Evolutionary conservation across 352 stramenopile genomes (phyloP), one percentile per base, ranked within the genome.

Genomic region (Albugo candida): DNA sequence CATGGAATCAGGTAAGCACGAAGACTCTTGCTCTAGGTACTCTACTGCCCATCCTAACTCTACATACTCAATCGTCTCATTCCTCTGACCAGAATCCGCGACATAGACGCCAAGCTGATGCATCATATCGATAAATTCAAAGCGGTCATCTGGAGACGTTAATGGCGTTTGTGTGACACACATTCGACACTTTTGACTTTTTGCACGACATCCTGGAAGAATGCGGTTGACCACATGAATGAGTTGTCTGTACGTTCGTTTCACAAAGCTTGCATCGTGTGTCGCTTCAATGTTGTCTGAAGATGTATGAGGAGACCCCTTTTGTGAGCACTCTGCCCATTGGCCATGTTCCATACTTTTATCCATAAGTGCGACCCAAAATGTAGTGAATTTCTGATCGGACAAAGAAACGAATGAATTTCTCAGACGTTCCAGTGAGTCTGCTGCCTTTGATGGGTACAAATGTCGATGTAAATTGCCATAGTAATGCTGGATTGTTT

Each of bases 1-100:
- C 51, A 88, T 69, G 41, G 71, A 67, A 6, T 60, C 66, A 14
- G 75, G 65, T 17, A 88, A 63, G 8, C 24, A 31, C 11, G 52
- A 58, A 1, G 71, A 65, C 56, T 78, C 72, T 44, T 78, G 64
- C 45, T 88, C 67, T 61, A 83, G 74, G 56, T 88, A 88, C 51
- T 84, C 67, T 13, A 88, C 60, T 1, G 75, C 68, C 75, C 75
- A 88, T 5, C 75, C 72, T 14, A 73, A 65, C 35, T 88, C 75
- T 18, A 70, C 57, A 6, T 35, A 19, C n/a, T 51, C 52, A 35
- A 8, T 18, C 14, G 14, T 2, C 5, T n/a, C 31, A 19, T 19
- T 2, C 5, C 2, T n/a, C 36, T n/a, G 14, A 27, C 14, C 19
- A 6, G 2, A 4, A 43, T 19, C 13, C 11, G 10, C 40, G 11